Evolutionary conservation across 2,329 filamentous ascomycete species (phyloP).

Genomic region (Lizonia empirigonia): DNA sequence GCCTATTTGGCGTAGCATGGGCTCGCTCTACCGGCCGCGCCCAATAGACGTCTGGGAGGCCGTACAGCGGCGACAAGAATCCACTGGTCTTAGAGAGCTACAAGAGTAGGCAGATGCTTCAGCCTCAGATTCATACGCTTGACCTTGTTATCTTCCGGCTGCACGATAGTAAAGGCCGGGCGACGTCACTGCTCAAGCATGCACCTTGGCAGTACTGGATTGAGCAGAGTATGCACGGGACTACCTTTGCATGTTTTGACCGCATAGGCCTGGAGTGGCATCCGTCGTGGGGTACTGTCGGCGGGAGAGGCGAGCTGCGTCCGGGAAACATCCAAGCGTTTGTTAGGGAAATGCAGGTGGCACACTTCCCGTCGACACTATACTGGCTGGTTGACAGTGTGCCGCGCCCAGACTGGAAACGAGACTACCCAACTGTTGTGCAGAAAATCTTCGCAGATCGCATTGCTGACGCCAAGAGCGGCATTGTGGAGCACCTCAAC

Average conservation of each 20-base stretch:
- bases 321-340: neutral
- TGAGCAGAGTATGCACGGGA: neutral
- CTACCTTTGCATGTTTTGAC: neutral
- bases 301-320: neutral
- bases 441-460: neutral
- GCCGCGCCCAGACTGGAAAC: neutral
- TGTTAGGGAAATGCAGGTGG: neutral
- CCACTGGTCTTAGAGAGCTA: neutral
- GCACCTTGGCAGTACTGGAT: neutral
- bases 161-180: neutral
- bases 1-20: conserved; percentile 4
- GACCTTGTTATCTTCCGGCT: neutral
- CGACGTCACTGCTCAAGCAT: neutral
- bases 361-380: neutral
- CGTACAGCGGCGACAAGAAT: neutral
- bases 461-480: neutral
- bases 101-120: neutral
- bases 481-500: neutral
- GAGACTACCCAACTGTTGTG: neutral
- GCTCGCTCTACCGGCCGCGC: neutral
- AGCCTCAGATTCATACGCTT: neutral
- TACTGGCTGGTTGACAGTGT: neutral
- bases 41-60: neutral
- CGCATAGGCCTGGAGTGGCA: neutral
- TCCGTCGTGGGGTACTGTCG: neutral